These are phyloP conservation scores for Drechslerella dactyloides DNA, from an alignment of 2,329 filamentous ascomycete species.

Conservation along the genomic window DNA sequence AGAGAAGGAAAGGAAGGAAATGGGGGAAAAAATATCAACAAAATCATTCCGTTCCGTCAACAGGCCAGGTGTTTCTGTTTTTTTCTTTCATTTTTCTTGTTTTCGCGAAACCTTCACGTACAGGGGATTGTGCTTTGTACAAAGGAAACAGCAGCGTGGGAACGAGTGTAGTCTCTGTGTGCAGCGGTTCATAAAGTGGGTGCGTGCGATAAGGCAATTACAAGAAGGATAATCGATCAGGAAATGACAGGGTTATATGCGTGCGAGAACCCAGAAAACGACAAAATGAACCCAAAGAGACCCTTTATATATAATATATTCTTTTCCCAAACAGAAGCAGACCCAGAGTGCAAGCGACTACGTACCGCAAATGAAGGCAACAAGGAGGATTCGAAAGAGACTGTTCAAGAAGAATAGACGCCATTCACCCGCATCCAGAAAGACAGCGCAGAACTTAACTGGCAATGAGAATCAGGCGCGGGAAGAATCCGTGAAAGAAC, in stretches of 20 bases:
- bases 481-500: slow-evolving; percentile 9
- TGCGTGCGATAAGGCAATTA: neutral
- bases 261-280: slow-evolving; percentile 18
- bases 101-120: slow-evolving; percentile 23
- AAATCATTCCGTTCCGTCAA: slow-evolving; percentile 34
- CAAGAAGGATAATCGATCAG: slow-evolving; percentile 8
- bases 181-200: slow-evolving; percentile 11
- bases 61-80: slow-evolving; percentile 16
- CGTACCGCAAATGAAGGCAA: neutral
- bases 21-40: neutral
- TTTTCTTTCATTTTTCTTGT: slow-evolving; percentile 25
- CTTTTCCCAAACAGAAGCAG: slow-evolving; percentile 17
- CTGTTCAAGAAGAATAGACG: slow-evolving; percentile 32
- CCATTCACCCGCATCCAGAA: slow-evolving; percentile 39
- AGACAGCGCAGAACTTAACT: slow-evolving; percentile 17
- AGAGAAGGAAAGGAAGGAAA: slow-evolving; percentile 5
- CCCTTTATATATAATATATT: slow-evolving; percentile 17
- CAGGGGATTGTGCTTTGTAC: slow-evolving; percentile 14
- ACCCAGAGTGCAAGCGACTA: slow-evolving; percentile 13
- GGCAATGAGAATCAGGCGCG: slow-evolving; percentile 9
- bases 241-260: slow-evolving; percentile 13
- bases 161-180: slow-evolving; percentile 41
- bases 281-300: slow-evolving; percentile 22
- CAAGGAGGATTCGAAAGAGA: slow-evolving; percentile 4
- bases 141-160: slow-evolving; percentile 18